Base-by-base conservation (phyloP, 1,284 basidiomycete species). In the Puccinia polysora region DNA sequence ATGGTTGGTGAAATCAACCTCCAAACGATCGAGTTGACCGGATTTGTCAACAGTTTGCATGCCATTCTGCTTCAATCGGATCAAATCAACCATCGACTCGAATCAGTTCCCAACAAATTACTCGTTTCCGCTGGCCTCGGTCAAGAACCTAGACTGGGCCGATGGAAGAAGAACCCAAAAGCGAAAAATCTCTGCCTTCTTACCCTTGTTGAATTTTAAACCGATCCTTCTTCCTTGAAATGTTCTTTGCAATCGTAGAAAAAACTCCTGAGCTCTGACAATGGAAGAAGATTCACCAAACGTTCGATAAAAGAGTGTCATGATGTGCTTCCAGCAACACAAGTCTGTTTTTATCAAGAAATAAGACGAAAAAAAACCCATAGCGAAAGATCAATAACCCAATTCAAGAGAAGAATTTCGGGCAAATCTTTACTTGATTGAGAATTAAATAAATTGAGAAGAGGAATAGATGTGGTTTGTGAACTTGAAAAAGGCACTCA, bases 41-140 rank as follows among this genome's bases (percentile, higher is more conserved):
- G 95, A 0, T 86, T 96, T 63, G 83, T 97, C 77, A 99, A 98
- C 81, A 90, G 90, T 6, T 81, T 98, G 0, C 91, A 96, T 78
- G 80, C 97, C 56, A 75, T 94, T 40, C 81, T 85, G 1, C 83
- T 62, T 43, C 30, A 32, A 45, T 10, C 40, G 40, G 40, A 45
- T n/a, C 10, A 45, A 10, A 28, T 18, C 28, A 23, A 63, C 45
- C 14, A 59, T 67, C 75, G 38, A 15, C 20, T 20, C 38, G 14
- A 8, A 60, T 60, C 58, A 23, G 32, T 25, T 45, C 38, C 59
- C 71, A 75, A 75, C 25, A 72, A 50, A 32, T 79, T 89, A 7
- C 75, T 95, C 49, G 79, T 97, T 50, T 85, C 91, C 5, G 91
- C 87, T 3, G 91, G 88, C 3, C 78, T 94, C 1, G 90, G 89